Conservation (phyloP, 139 green algal species). For the Spirogloea muscicola region DNA sequence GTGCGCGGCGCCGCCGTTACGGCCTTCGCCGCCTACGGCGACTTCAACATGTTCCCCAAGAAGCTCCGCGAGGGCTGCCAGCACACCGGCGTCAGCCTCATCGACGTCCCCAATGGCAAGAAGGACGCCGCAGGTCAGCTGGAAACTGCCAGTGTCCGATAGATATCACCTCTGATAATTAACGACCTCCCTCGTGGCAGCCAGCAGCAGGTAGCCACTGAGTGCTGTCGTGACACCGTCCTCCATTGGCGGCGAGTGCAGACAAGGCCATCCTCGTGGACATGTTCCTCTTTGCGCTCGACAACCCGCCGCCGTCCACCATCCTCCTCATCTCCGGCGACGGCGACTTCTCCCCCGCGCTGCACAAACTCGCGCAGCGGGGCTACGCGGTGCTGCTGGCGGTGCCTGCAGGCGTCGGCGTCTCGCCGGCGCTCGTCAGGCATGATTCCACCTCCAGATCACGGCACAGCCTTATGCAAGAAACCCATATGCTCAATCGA, state of each 20-base stretch:
- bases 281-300: slow-evolving; percentile 44
- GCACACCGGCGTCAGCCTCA: slow-evolving; percentile 32
- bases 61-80: slow-evolving; percentile 24
- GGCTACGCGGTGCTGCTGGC: slow-evolving; percentile 29
- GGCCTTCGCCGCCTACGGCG: slow-evolving; percentile 40
- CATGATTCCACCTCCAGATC: too few relatives aligned
- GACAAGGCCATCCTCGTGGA: slow-evolving; percentile 49
- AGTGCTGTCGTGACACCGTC: too few relatives aligned
- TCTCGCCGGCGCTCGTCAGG: slow-evolving; percentile 12
- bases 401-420: not conserved
- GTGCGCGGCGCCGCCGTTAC: not conserved
- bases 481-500: too few relatives aligned
- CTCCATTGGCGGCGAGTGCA: too few relatives aligned
- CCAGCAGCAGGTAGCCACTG: too few relatives aligned
- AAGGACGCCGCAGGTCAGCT: slow-evolving; percentile 44
- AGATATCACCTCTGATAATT: too few relatives aligned
- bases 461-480: too few relatives aligned
- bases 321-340: slow-evolving; percentile 47
- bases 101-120: slow-evolving; percentile 32
- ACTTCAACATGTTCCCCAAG: slow-evolving; percentile 33
- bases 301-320: slow-evolving; percentile 25
- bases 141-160: too few relatives aligned
- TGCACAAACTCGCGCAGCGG: slow-evolving; percentile 43
- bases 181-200: too few relatives aligned
- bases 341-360: slow-evolving; percentile 35